Conservation (phyloP, 352 stramenopile genomes). For the Pythium plurisporium region DNA sequence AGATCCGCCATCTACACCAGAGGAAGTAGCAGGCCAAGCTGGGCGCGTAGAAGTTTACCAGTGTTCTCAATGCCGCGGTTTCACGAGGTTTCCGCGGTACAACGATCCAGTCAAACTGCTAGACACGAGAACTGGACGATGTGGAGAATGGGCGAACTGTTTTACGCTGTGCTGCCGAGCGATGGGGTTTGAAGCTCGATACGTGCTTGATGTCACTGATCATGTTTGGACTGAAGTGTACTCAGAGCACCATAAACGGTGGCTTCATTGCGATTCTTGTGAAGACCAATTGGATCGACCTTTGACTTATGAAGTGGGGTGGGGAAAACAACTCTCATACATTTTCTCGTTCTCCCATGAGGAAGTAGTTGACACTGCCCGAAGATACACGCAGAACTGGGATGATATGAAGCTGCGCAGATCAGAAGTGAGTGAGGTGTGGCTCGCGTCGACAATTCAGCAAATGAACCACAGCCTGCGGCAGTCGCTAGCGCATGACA, state of each 20-base stretch:
- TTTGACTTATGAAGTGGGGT: constrained; percentile 94
- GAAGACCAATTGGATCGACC: constrained; percentile 91
- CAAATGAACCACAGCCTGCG: constrained; percentile 46
- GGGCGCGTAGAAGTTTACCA: constrained; percentile 85
- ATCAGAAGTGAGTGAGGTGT: constrained; percentile 60
- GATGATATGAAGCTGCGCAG: constrained; percentile 55
- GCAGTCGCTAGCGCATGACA: constrained; percentile 25
- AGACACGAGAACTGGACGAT: constrained; percentile 78
- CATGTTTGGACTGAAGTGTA: constrained; percentile 96
- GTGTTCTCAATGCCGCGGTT: constrained; percentile 46
- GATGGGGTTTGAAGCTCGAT: constrained; percentile 89
- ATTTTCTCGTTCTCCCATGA: constrained; percentile 88
- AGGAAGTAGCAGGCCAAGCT: constrained; percentile 60
- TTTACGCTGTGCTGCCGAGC: constrained; percentile 89
- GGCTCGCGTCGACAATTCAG: constrained; percentile 46
- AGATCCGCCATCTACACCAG: constrained; percentile 41
- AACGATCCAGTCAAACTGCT: constrained; percentile 89
- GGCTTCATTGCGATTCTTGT: constrained; percentile 93
- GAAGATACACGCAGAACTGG: constrained; percentile 71
- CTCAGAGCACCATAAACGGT: constrained; percentile 66
- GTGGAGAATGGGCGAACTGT: constrained; percentile 93
- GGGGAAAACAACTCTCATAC: constrained; percentile 93
- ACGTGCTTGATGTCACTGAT: constrained; percentile 93
- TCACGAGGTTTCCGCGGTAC: constrained; percentile 87
- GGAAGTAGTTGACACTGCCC: constrained; percentile 89